A percentile compares a stretch with the other conserved stretches of the same genome.
Evolutionary conservation across 179 eudicot genomes (phyloP).

Genomic region (Beta corolliflora): DNA sequence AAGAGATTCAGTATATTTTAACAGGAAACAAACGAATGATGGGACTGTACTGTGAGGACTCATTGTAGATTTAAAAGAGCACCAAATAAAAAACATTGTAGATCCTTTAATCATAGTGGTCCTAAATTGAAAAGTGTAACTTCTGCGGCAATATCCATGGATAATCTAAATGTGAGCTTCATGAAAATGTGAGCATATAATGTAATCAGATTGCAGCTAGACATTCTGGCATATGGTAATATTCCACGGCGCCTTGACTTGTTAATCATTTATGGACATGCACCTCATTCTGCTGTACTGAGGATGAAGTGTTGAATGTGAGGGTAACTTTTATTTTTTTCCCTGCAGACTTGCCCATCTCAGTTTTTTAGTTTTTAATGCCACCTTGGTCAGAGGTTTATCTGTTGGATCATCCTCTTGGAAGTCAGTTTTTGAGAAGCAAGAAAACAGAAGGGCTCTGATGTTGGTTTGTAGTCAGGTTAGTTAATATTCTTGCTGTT

Average conservation of each 20-base stretch:
- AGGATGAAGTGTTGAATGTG: neutral
- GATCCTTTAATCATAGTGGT: too few species aligned
- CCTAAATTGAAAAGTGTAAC: neutral
- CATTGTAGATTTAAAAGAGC: neutral
- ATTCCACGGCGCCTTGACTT: neutral
- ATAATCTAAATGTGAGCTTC: neutral
- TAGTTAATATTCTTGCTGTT: conserved; percentile 19
- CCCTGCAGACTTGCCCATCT: conserved; percentile 66
- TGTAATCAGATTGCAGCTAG: neutral
- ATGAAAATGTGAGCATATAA: neutral
- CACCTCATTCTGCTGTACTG: neutral
- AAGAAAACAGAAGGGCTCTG: conserved; percentile 70
- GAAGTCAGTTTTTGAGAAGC: conserved; percentile 66
- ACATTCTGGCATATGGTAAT: neutral
- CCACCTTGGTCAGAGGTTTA: conserved; percentile 52
- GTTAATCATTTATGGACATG: neutral
- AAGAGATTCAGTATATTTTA: neutral
- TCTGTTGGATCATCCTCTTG: conserved; percentile 52
- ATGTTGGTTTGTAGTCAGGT: conserved; percentile 89
- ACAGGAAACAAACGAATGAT: neutral
- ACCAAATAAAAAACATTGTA: too few species aligned
- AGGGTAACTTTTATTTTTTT: neutral
- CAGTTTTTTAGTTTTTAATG: conserved; percentile 59
- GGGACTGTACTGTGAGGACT: neutral
- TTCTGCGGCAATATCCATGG: neutral